Evolutionary conservation across 306 rosid genomes (phyloP), one percentile per base, ranked within the genome.

Genomic region (Rosa multiflora): DNA sequence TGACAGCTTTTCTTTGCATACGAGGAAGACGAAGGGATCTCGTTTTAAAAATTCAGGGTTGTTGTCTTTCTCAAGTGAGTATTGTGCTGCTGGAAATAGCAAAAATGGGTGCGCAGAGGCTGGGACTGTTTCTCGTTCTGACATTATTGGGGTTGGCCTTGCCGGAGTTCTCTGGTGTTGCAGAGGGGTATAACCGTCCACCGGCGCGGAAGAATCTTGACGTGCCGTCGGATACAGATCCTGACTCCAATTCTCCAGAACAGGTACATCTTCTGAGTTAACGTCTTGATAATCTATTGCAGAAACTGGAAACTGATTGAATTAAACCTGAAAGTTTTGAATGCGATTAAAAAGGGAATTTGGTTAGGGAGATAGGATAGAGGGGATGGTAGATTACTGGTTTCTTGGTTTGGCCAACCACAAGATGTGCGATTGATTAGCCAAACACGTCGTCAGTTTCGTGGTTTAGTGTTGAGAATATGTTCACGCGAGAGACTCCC

Each of bases 101-200:
- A 43, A 51, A 63, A 63, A 81, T 81, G 85, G 83, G n/a, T 67
- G 69, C 47, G 46, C 64, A 32, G 14, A 73, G 70, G 47, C 59
- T 6, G 59, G 42, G 39, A 51, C 69, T 48, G 76, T 29, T 73
- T 63, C 68, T 82, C 12, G 29, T 32, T 61, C 46, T 66, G 32
- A 58, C 81, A 4, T 6, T 77, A 13, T 20, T 76, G 37, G 70
- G 48, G 7, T 5, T 74, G 62, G 77, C 67, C 69, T 72, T 14
- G 77, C 79, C 51, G 73, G 77, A 8, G 62, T 74, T 73, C 35
- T 78, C 70, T 17, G 78, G 52, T 2, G 42, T 39, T 3, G 91
- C 69, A 17, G 55, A 55, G 4, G 82, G 83, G 2, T 88, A 88
- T 71, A 20, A 76, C 3, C 89, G 91, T 7, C 91, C 89, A 43